Conservation (phyloP, 108 stramenopile species). For the Nitzschia putrida region DNA sequence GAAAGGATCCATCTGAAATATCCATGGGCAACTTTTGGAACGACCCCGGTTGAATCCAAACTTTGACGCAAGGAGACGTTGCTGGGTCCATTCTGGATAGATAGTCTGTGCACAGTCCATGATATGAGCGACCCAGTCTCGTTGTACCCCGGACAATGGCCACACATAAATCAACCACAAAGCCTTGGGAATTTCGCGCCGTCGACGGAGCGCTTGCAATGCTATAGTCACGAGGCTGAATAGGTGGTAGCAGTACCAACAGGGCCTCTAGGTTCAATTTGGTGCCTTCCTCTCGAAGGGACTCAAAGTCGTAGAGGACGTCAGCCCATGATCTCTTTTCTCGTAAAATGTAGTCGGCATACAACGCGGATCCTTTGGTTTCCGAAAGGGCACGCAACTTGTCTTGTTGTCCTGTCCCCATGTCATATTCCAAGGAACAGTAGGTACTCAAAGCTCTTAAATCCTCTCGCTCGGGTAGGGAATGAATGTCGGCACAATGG, state of each 20-base stretch:
- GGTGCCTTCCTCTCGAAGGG: slow-evolving; percentile 42
- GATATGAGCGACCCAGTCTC: slow-evolving; percentile 64
- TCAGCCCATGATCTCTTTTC: slow-evolving; percentile 85
- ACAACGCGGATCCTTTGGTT: slow-evolving; percentile 67
- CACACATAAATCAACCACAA: slow-evolving; percentile 72
- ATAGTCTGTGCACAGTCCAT: slow-evolving; percentile 73
- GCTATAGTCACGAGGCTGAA: slow-evolving; percentile 75
- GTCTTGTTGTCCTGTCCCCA: slow-evolving; percentile 56
- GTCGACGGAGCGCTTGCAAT: slow-evolving; percentile 77
- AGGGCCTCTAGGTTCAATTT: slow-evolving; percentile 57
- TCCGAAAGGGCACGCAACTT: slow-evolving; percentile 74
- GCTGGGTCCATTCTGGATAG: slow-evolving; percentile 37
- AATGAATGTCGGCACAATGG: slow-evolving; percentile 79
- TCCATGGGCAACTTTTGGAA: slow-evolving; percentile 63
- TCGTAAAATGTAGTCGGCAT: slow-evolving; percentile 77
- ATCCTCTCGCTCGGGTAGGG: slow-evolving; percentile 80
- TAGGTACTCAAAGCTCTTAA: slow-evolving; percentile 62
- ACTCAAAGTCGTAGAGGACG: slow-evolving; percentile 84
- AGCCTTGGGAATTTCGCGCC: slow-evolving; percentile 27
- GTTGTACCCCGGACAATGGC: slow-evolving; percentile 78
- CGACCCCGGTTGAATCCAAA: slow-evolving; percentile 80
- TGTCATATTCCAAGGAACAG: slow-evolving; percentile 49
- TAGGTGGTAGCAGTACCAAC: slow-evolving; percentile 61
- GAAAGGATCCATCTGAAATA: slow-evolving; percentile 24
- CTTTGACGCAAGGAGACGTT: slow-evolving; percentile 7